Evolutionary conservation across 2,329 filamentous ascomycete species (phyloP), one percentile per base, ranked within the genome.

Genomic region (Trichoderma sp.): DNA sequence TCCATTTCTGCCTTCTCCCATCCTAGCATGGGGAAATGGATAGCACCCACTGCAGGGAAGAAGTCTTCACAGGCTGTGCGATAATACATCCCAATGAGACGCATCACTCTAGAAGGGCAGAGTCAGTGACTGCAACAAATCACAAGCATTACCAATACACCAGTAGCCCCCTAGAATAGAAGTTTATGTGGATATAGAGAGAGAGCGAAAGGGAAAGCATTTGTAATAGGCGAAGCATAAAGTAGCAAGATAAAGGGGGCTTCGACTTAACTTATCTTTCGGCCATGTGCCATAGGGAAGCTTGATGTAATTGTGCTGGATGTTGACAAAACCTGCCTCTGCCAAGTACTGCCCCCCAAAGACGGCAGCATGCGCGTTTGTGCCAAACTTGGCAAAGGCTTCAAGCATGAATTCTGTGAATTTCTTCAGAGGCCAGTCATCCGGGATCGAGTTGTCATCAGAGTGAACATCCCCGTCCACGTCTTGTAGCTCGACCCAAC

Each of bases 201-300:
- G 42, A 13, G 10, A 22, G 42, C 5, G 42, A 22, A 22, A 48
- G 42, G 17, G 15, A 57, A n/a, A n/a, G n/a, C n/a, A n/a, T n/a
- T n/a, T n/a, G n/a, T 57, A 37, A 15, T 7, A 59, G 2, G 5
- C 37, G 19, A 58, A 4, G 29, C 10, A 27, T 19, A 13, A 32
- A n/a, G 37, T 2, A 8, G 4, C 5, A 2, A 22, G 10, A 10
- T 2, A 39, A 32, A 22, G 3, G 13, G 27, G 15, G 9, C 9
- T 8, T 34, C 29, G 0, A 54, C 70, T 68, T 75, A 80, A 80
- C 56, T 79, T 77, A 64, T 85, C 80, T 22, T 78, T 80, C 0
- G 83, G 79, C 84, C 84, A 86, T 1, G 76, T 77, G 25, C 80
- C 81, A 10, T 82, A 78, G 0, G 84, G 83, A 1, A 84, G 73